These are phyloP conservation scores for Rhizodiscina lignyota DNA, from an alignment of 495 filamentous ascomycete species.

Conservation along the genomic window DNA sequence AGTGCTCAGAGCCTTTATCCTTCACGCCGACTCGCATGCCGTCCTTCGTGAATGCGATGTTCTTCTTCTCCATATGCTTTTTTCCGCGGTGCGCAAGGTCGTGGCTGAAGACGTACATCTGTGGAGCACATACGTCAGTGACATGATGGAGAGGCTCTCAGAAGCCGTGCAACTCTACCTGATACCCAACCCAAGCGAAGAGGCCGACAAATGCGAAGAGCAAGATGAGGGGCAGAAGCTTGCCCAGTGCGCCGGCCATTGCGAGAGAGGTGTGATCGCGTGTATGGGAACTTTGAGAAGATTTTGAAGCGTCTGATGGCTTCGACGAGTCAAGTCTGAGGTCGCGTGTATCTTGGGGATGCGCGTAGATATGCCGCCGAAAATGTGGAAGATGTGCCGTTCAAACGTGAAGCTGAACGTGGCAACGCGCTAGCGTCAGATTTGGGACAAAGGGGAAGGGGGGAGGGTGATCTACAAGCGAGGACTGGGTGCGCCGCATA, in stretches of 20 bases:
- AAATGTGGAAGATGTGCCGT: no score
- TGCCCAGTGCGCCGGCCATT: constrained; percentile 22
- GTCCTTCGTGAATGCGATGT: constrained; percentile 67
- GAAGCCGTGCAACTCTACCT: constrained; percentile 20
- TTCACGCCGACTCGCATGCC: constrained; percentile 70
- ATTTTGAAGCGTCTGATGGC: no score
- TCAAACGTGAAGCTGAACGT: no score
- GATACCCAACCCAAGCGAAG: constrained; percentile 50
- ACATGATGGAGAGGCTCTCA: not conserved
- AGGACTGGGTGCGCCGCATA: no score
- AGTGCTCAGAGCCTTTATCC: constrained; percentile 56
- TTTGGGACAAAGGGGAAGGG: no score
- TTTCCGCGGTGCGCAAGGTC: constrained; percentile 52
- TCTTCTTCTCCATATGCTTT: constrained; percentile 65
- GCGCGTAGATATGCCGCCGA: no score
- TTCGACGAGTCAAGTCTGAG: no score
- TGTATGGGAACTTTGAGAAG: not conserved
- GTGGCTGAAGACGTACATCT: constrained; percentile 47
- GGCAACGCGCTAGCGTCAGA: no score
- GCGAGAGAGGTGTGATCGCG: not conserved
- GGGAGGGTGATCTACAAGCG: no score
- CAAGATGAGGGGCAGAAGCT: constrained; percentile 57
- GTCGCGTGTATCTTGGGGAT: no score
- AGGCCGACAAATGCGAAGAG: constrained; percentile 46
- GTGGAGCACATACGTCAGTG: not conserved